phyloP scores from a whole-genome alignment of 2,329 filamentous ascomycete species.

The Drechslerella coelobrocha region DNA sequence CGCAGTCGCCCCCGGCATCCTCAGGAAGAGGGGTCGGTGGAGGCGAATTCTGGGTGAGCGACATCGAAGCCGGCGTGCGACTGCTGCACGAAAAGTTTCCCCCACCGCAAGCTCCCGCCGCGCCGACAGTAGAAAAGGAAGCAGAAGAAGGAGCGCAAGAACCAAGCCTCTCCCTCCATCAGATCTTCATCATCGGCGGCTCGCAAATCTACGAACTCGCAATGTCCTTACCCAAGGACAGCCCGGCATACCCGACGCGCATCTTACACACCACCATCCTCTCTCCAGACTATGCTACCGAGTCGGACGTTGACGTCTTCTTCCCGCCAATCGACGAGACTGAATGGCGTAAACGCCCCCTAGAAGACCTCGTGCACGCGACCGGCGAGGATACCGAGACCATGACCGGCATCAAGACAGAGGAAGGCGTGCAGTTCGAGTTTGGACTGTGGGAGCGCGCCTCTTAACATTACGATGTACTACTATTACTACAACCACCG shows the following conservation, averaged over 20 bases:
- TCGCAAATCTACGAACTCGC: conserved; percentile 81
- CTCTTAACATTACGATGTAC: conserved; percentile 37
- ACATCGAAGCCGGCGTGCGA: conserved; percentile 33
- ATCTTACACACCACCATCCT: conserved; percentile 75
- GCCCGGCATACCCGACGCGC: conserved; percentile 58
- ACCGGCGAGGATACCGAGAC: conserved; percentile 67
- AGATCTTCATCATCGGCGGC: conserved; percentile 87
- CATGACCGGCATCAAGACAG: conserved; percentile 65
- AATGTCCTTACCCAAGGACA: conserved; percentile 64
- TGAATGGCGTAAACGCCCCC: conserved; percentile 65
- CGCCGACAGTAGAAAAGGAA: conserved; percentile 61
- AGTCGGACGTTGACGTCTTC: conserved; percentile 65
- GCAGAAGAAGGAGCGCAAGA: conserved; percentile 56
- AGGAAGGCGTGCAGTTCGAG: conserved; percentile 71
- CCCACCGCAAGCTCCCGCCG: conserved; percentile 55
- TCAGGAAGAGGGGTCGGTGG: conserved; percentile 2
- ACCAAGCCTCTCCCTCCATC: conserved; percentile 59
- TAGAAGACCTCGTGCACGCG: conserved; percentile 67
- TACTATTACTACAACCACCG: no score
- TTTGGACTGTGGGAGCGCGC: conserved; percentile 75
- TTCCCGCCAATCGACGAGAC: conserved; percentile 67
- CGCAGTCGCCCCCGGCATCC: not conserved
- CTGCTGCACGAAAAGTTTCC: conserved; percentile 64
- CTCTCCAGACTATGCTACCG: conserved; percentile 68
- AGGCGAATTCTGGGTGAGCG: conserved; percentile 27